phyloP scores from a whole-genome alignment of 1,284 basidiomycete genomes.

The Boletus sp. region DNA sequence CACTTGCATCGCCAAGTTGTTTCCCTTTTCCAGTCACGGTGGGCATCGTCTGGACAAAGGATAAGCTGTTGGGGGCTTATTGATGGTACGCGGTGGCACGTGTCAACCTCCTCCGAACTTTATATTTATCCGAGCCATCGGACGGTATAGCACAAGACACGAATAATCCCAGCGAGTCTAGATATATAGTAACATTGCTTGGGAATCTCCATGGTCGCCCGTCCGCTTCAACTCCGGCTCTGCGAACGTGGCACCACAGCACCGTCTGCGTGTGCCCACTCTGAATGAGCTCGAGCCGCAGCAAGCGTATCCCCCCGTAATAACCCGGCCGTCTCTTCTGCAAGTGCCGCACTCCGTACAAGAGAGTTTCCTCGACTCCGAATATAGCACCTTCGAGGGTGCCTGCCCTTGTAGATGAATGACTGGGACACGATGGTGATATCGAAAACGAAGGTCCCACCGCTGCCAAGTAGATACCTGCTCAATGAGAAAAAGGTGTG shows the following conservation, averaged over 20 bases:
- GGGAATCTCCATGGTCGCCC: not conserved
- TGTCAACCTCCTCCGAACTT: constrained; percentile 10
- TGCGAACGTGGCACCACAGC: constrained; percentile 17
- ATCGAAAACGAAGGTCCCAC: constrained; percentile 87
- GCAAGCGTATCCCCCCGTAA: constrained; percentile 38
- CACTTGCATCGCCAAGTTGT: constrained; percentile 7
- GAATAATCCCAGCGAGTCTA: not conserved
- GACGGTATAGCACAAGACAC: not conserved
- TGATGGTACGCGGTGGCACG: constrained; percentile 12
- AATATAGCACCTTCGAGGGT: constrained; percentile 22
- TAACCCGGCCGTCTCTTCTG: constrained; percentile 47
- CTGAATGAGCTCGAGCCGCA: constrained; percentile 20
- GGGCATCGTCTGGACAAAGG: constrained; percentile 19
- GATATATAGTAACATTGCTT: not conserved
- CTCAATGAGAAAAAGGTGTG: constrained; percentile 1
- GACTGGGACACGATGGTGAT: constrained; percentile 75
- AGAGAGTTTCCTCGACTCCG: constrained; percentile 33
- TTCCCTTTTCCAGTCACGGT: constrained; percentile 21
- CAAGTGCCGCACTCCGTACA: constrained; percentile 22
- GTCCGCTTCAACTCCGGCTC: constrained; percentile 24
- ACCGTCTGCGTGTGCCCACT: constrained; percentile 15
- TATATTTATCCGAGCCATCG: not conserved
- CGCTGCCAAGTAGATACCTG: constrained; percentile 84
- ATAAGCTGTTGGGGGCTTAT: not conserved
- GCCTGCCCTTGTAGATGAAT: constrained; percentile 45